Conservation (phyloP, 345 rosid species). For the Lumnitzera littorea region DNA sequence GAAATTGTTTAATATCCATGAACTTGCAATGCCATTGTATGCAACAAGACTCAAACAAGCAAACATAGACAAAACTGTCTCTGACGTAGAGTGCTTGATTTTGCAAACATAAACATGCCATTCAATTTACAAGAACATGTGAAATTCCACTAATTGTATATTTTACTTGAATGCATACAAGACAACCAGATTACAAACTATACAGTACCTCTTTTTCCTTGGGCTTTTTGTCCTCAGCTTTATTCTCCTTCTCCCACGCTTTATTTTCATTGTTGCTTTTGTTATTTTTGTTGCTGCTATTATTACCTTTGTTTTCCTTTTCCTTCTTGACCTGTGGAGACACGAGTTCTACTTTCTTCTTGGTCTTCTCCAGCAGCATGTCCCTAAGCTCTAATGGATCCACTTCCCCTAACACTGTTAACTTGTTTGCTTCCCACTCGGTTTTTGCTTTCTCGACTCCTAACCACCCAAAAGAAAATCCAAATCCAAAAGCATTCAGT, state of each 20-base stretch:
- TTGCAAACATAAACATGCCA: neutral
- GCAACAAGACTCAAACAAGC: no score
- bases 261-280: constrained; percentile 15
- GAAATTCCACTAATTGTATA: neutral
- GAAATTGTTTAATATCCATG: no score
- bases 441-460: constrained; percentile 54
- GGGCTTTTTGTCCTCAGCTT: constrained; percentile 33
- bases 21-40: no score
- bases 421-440: constrained; percentile 40
- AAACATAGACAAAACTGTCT: no score
- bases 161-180: neutral
- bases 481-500: neutral
- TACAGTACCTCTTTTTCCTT: constrained; percentile 31
- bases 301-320: constrained; percentile 8
- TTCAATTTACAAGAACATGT: no score
- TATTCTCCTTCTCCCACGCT: constrained; percentile 25
- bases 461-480: constrained; percentile 1
- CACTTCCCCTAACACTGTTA: constrained; percentile 60
- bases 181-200: neutral
- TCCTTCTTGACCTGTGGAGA: constrained; percentile 78
- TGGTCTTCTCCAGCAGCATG: constrained; percentile 33
- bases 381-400: constrained; percentile 50
- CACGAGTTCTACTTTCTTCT: constrained; percentile 61
- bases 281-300: constrained; percentile 13
- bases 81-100: no score